Conservation (phyloP, 2,329 filamentous ascomycete genomes). For the Raffaelea ambrosiae region DNA sequence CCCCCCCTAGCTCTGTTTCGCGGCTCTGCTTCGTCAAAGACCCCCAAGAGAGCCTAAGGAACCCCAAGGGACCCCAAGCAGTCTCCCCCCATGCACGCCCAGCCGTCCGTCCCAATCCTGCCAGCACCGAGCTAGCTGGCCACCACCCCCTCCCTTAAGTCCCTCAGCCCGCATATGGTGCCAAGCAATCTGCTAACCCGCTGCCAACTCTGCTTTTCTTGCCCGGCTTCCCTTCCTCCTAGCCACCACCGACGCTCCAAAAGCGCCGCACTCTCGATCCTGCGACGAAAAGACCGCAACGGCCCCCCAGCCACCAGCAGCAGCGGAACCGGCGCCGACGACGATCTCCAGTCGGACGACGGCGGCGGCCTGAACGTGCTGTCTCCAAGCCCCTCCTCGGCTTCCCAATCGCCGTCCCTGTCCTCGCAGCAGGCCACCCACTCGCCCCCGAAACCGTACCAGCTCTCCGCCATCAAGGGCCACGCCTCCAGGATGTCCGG, state of each 20-base stretch:
- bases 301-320: slow-evolving; percentile 36
- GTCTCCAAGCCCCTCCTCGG: slow-evolving; percentile 3
- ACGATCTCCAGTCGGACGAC: slow-evolving; percentile 39
- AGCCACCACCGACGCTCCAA: slow-evolving; percentile 44
- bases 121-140: neutral
- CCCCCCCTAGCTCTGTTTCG: neutral
- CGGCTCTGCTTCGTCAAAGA: neutral
- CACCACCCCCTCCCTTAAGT: too few relatives aligned
- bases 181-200: neutral
- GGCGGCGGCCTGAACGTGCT: slow-evolving; percentile 25
- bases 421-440: too few relatives aligned
- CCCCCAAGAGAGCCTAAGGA: too few relatives aligned
- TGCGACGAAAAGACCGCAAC: slow-evolving; percentile 39
- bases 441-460: slow-evolving; percentile 12
- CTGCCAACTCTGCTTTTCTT: neutral
- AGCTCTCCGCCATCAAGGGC: slow-evolving; percentile 24
- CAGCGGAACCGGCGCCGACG: slow-evolving; percentile 31
- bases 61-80: too few relatives aligned
- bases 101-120: neutral
- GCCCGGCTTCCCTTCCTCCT: neutral
- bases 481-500: slow-evolving; percentile 40
- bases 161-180: neutral
- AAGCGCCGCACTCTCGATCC: slow-evolving; percentile 43
- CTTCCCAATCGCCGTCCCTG: slow-evolving; percentile 3
- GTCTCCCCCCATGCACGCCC: neutral